Percentiles rank a stretch among this genome's conserved stretches.
These are phyloP conservation scores for Ustilago xerochloae DNA, from an alignment of 1,284 basidiomycete species.

Conservation along the genomic window DNA sequence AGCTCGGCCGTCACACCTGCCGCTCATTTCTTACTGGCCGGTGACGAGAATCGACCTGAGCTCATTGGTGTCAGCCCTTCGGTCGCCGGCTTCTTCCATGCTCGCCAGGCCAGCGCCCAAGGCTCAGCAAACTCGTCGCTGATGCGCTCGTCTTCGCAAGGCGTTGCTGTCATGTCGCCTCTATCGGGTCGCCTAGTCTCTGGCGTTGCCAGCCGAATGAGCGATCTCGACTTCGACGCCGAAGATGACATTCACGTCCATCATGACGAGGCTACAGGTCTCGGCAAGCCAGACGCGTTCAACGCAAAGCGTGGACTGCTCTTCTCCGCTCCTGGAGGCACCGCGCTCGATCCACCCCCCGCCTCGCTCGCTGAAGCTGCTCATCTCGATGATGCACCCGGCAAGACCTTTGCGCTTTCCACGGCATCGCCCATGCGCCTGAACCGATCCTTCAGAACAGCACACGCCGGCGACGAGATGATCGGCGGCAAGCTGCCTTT, in stretches of 20 bases:
- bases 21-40: conserved; percentile 28
- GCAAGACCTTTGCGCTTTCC: conserved; percentile 18
- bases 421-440: conserved; percentile 35
- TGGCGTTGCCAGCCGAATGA: conserved; percentile 31
- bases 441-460: conserved; percentile 22
- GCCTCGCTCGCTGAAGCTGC: conserved; percentile 39
- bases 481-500: conserved; percentile 44
- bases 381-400: conserved; percentile 20
- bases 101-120: conserved; percentile 34
- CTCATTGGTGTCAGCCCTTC: conserved; percentile 50
- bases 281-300: conserved; percentile 31
- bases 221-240: conserved; percentile 50
- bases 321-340: conserved; percentile 34
- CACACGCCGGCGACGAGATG: conserved; percentile 34
- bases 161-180: conserved; percentile 44
- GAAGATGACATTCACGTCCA: conserved; percentile 37
- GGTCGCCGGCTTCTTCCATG: conserved; percentile 44
- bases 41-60: conserved; percentile 41
- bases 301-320: conserved; percentile 49
- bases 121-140: conserved; percentile 36
- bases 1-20: conserved; percentile 27
- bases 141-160: conserved; percentile 41
- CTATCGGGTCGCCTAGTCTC: conserved; percentile 45
- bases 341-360: conserved; percentile 37
- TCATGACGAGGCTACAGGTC: conserved; percentile 9